A percentile compares a stretch with the other conserved stretches of the same genome.
Conservation (phyloP, 331 rosid species). For the Quercus phellos region DNA sequence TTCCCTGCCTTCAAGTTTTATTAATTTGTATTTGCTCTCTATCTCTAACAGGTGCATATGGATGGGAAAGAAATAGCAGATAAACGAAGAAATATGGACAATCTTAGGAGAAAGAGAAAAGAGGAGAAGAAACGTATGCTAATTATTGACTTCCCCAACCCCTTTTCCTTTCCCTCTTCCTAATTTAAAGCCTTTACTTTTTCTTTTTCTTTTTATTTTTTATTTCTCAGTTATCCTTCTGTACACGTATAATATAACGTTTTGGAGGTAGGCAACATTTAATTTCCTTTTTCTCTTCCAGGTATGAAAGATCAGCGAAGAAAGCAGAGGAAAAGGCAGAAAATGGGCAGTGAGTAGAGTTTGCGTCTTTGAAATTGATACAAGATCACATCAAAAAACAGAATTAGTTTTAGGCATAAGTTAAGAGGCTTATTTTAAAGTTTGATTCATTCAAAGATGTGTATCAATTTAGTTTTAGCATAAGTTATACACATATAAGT, state of each 20-base stretch:
- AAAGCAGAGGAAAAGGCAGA: constrained; percentile 51
- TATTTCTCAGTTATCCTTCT: no score
- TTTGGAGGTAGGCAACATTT: background rate
- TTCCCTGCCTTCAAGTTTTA: background rate
- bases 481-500: background rate
- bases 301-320: constrained; percentile 72
- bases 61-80: constrained; percentile 44
- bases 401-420: background rate
- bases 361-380: background rate
- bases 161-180: background rate
- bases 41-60: constrained; percentile 59
- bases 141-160: no score
- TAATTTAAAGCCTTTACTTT: background rate
- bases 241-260: background rate
- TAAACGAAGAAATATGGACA: constrained; percentile 45
- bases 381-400: background rate
- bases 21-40: background rate
- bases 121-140: constrained; percentile 73
- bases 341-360: constrained; percentile 28
- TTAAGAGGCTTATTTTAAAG: background rate
- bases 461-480: background rate
- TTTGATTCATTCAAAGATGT: background rate
- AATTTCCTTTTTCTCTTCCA: constrained; percentile 24
- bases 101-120: constrained; percentile 62
- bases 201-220: background rate